Evolutionary conservation across 768 basidiomycete genomes (phyloP).

Genomic region (Suillus cothurnatus): DNA sequence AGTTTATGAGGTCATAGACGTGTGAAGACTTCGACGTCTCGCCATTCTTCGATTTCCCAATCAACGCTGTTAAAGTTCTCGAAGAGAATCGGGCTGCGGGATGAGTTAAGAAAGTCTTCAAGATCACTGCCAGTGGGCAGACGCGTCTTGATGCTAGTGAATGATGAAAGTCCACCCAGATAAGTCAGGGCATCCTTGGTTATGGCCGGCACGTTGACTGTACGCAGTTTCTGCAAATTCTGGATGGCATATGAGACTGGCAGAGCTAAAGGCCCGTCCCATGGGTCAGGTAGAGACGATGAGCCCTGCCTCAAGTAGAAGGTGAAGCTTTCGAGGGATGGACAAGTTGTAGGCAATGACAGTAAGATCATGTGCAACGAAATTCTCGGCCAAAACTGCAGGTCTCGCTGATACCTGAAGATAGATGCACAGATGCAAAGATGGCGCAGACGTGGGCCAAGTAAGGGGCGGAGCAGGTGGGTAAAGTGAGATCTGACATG

Average conservation of each 20-base stretch:
- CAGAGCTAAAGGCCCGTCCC: not conserved
- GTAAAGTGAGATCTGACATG: fast-evolving
- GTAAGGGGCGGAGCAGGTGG: not conserved
- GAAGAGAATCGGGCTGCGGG: not conserved
- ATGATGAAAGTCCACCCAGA: not conserved
- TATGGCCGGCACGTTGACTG: not conserved
- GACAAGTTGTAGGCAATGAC: not conserved
- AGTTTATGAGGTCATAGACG: not conserved
- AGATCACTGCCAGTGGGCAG: not conserved
- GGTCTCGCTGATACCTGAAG: no score
- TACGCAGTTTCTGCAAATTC: not conserved
- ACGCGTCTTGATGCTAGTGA: not conserved
- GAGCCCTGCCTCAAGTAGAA: not conserved
- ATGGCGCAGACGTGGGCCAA: not conserved
- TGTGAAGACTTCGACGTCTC: not conserved
- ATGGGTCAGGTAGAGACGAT: not conserved
- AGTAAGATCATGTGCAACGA: not conserved
- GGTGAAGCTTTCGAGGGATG: not conserved
- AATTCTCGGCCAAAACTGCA: not conserved
- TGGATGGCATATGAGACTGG: not conserved
- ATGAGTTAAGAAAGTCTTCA: not conserved
- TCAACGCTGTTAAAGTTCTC: not conserved
- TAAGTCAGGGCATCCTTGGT: not conserved
- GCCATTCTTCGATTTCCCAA: not conserved
- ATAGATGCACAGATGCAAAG: no score